Base-by-base conservation (phyloP, 2,329 filamentous ascomycete genomes). In the Hypoxylon sp. region DNA sequence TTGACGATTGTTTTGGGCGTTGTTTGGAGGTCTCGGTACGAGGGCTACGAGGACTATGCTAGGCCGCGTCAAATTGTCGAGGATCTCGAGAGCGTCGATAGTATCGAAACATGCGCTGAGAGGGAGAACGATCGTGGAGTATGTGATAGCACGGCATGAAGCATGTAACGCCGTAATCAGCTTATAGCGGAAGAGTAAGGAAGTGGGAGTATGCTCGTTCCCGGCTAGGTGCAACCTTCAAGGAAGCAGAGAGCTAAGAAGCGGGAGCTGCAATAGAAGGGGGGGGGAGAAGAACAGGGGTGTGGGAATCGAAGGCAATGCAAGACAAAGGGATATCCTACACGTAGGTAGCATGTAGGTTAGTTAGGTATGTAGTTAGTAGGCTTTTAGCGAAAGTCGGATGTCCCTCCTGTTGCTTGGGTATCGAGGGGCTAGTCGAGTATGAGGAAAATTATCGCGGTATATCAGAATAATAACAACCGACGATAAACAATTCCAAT, bases 101-200 rank as follows among this genome's bases (percentile, higher is more conserved):
- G 47, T 58, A 50, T 57, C 61, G 63, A 63, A 67, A 56, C 50
- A 61, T 63, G 57, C 61, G 64, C 58, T 59, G 57, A 34, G 30
- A 65, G 37, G 46, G 47, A 63, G 59, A 68, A 68, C 34, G 65
- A 68, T 68, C 54, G 64, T 69, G 59, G 45, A 66, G 32, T 23
- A 62, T 57, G 62, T 32, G 64, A 70, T 68, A 46, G 54, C 63
- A 70, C 68, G 58, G 66, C 66, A 69, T 70, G 58, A 67, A 63
- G 66, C 65, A 63, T 50, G 67, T 68, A 63, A 68, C 62, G 60
- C 69, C 57, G 64, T 68, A 64, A 64, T 68, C 57, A 63, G 46
- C 53, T 54, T 67, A 65, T 54, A 46, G 37, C 37, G 54, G 60
- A 51, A 58, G 48, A 29, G 48, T 47, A 61, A 56, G 62, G 52